Evolutionary conservation across 768 basidiomycete species (phyloP).

Genomic region (Cubamyces sp.): DNA sequence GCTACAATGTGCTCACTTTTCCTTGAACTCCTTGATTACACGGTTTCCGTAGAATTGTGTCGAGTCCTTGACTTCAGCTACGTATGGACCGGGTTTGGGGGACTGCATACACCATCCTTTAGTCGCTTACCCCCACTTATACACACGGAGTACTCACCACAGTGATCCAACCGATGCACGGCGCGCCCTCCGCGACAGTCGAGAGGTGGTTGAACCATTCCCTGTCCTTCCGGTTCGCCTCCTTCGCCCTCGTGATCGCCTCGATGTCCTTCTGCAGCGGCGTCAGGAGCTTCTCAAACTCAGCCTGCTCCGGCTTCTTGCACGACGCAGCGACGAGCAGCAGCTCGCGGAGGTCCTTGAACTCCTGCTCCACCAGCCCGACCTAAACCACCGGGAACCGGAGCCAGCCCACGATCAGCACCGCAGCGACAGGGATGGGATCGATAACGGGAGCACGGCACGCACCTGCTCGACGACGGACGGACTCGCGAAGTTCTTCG

Average conservation of each 20-base stretch:
- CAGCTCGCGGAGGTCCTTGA: slow-evolving; percentile 67
- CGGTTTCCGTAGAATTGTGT: slow-evolving; percentile 88
- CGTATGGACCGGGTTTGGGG: slow-evolving; percentile 78
- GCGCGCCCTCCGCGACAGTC: slow-evolving; percentile 79
- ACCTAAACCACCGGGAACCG: slow-evolving; percentile 65
- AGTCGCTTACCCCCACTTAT: background rate
- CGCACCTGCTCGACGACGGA: slow-evolving; percentile 79
- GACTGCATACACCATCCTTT: slow-evolving; percentile 41
- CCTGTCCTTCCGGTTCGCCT: slow-evolving; percentile 75
- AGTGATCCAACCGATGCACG: slow-evolving; percentile 86
- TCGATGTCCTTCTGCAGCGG: slow-evolving; percentile 76
- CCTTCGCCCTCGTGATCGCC: slow-evolving; percentile 80
- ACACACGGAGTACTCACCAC: slow-evolving; percentile 56
- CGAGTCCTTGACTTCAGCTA: slow-evolving; percentile 85
- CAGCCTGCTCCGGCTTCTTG: slow-evolving; percentile 74
- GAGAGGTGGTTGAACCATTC: slow-evolving; percentile 85
- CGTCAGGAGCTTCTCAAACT: slow-evolving; percentile 58
- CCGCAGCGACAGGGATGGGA: background rate
- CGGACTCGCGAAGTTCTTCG: slow-evolving; percentile 68
- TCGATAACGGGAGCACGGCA: slow-evolving; percentile 13
- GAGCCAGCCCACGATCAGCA: background rate
- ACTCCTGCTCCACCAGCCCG: slow-evolving; percentile 65
- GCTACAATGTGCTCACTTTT: slow-evolving; percentile 58
- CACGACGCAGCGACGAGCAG: slow-evolving; percentile 71
- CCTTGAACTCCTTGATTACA: slow-evolving; percentile 91